Conservation (phyloP, 1,284 basidiomycete species). For the Pyrrhoderma noxium region DNA sequence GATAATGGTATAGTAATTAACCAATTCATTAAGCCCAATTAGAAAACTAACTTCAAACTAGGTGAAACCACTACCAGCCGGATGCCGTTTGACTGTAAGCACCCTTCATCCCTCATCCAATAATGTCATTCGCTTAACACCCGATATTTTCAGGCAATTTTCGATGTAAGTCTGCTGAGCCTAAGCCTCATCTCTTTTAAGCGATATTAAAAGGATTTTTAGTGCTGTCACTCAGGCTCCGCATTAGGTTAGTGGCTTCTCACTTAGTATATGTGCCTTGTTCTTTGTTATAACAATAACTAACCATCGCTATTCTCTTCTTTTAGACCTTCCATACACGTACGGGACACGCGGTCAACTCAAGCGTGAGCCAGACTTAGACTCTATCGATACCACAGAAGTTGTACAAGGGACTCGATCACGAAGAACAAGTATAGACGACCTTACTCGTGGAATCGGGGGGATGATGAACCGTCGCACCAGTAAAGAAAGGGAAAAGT, state of each 20-base stretch:
- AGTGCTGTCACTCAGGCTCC: slow-evolving; percentile 25
- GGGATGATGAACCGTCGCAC: not conserved
- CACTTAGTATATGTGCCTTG: not conserved
- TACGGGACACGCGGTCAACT: slow-evolving; percentile 13
- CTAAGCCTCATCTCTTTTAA: not conserved
- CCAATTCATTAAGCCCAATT: too few relatives aligned
- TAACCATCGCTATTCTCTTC: not conserved
- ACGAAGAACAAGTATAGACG: not conserved
- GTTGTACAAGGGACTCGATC: too few relatives aligned
- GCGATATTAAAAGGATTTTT: not conserved
- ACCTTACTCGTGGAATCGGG: slow-evolving; percentile 35
- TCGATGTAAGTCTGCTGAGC: slow-evolving; percentile 46
- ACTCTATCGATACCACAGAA: too few relatives aligned
- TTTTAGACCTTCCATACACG: slow-evolving; percentile 16
- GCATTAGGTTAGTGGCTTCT: slow-evolving; percentile 4
- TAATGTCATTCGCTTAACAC: not conserved
- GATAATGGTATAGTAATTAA: slow-evolving; percentile 60
- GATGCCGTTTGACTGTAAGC: slow-evolving; percentile 66
- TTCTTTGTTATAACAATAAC: not conserved
- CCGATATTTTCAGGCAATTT: slow-evolving; percentile 43
- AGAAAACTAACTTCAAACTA: slow-evolving; percentile 22
- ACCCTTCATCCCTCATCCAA: not conserved
- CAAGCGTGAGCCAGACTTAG: slow-evolving; percentile 11
- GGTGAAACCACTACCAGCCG: slow-evolving; percentile 51
- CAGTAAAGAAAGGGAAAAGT: slow-evolving; percentile 29